Evolutionary conservation across 805 yeast genomes (phyloP).

Genomic region (Clavispora fructus): DNA sequence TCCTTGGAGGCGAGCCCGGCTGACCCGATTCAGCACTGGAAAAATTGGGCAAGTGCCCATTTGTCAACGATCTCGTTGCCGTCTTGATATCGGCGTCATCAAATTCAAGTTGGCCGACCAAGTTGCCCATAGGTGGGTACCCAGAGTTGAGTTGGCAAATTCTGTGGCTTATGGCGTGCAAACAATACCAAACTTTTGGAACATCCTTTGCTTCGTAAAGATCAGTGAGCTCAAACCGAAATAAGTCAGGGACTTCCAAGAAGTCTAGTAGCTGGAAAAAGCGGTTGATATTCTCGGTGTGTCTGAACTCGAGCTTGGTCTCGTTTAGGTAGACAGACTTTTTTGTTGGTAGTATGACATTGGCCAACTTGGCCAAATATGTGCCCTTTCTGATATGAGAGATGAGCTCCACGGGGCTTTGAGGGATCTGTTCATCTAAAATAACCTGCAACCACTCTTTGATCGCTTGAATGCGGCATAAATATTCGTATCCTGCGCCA

Average conservation of each 20-base stretch:
- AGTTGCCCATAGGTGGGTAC: slow-evolving; percentile 56
- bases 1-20: slow-evolving; percentile 10
- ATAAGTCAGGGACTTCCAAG: slow-evolving; percentile 78
- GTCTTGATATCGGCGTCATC: slow-evolving; percentile 60
- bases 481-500: slow-evolving; percentile 56
- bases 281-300: slow-evolving; percentile 85
- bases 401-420: slow-evolving; percentile 51
- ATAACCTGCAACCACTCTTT: slow-evolving; percentile 72
- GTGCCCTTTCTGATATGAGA: slow-evolving; percentile 81
- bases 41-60: slow-evolving; percentile 74
- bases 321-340: slow-evolving; percentile 53
- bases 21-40: slow-evolving; percentile 32
- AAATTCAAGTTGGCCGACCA: slow-evolving; percentile 61
- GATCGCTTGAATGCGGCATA: slow-evolving; percentile 79
- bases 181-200: slow-evolving; percentile 89
- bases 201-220: slow-evolving; percentile 86
- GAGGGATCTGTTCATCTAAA: slow-evolving; percentile 51
- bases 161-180: slow-evolving; percentile 81
- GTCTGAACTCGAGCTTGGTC: slow-evolving; percentile 67
- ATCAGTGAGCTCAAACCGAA: slow-evolving; percentile 88
- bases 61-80: slow-evolving; percentile 66
- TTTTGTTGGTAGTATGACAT: slow-evolving; percentile 62
- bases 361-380: slow-evolving; percentile 71
- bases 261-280: slow-evolving; percentile 68
- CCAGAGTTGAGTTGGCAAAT: slow-evolving; percentile 48